Evolutionary conservation across 1,284 basidiomycete species (phyloP).

Genomic region (Malassezia equina): DNA sequence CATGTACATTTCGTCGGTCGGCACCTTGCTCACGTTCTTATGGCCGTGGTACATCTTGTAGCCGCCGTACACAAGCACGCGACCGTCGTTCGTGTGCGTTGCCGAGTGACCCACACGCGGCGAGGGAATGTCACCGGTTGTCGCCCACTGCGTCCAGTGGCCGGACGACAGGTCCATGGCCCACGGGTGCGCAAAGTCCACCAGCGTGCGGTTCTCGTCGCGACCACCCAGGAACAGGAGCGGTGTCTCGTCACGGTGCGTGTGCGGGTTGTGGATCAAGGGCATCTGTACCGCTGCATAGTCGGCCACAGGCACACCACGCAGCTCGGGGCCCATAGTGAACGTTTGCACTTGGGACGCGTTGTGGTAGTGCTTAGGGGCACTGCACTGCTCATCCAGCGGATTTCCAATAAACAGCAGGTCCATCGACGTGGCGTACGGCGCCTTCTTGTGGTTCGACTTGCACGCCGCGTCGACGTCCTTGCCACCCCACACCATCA

Average conservation of each 20-base stretch:
- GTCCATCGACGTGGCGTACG: constrained; percentile 4
- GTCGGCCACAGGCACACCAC: constrained; percentile 28
- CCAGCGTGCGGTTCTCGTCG: constrained; percentile 26
- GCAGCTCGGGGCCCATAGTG: neutral
- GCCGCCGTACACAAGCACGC: constrained; percentile 46
- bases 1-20: constrained; percentile 32
- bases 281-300: constrained; percentile 27
- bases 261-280: neutral
- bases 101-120: constrained; percentile 46
- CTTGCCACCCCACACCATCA: constrained; percentile 22
- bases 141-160: constrained; percentile 31
- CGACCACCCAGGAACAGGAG: constrained; percentile 45
- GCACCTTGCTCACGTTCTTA: constrained; percentile 15
- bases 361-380: neutral
- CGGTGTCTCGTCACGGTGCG: constrained; percentile 11
- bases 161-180: constrained; percentile 31
- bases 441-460: neutral
- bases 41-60: constrained; percentile 20
- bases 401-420: constrained; percentile 1
- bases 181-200: constrained; percentile 26
- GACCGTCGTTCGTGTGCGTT: constrained; percentile 28
- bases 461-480: constrained; percentile 12
- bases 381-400: neutral
- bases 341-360: neutral
- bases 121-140: constrained; percentile 28